Conservation (phyloP, 345 rosid species). For the Camelina neglecta region DNA sequence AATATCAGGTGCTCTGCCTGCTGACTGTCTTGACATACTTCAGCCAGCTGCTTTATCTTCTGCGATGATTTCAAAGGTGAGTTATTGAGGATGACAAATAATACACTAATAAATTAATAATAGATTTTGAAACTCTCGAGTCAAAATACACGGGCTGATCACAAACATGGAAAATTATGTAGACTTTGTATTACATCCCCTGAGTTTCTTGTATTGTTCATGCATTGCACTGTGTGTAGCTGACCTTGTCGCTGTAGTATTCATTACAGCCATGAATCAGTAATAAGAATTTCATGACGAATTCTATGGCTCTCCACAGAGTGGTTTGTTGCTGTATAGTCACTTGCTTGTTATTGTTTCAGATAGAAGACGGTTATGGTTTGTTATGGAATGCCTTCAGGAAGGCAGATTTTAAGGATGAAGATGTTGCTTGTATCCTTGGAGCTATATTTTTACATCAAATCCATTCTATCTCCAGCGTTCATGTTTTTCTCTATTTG, state of each 20-base stretch:
- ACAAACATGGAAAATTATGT: conserved; percentile 5
- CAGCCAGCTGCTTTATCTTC: conserved; percentile 65
- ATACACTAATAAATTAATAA: background rate
- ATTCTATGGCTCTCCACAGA: background rate
- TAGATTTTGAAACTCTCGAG: background rate
- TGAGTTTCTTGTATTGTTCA: conserved; percentile 5
- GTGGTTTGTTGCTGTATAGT: background rate
- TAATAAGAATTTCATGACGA: background rate
- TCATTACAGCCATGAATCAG: conserved; percentile 7
- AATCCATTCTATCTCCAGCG: conserved; percentile 8
- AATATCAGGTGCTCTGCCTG: conserved; percentile 61
- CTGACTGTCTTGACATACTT: conserved; percentile 65
- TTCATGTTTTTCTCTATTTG: conserved; percentile 32
- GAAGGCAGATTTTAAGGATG: conserved; percentile 55
- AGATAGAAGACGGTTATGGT: conserved; percentile 78
- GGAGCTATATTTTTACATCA: conserved; percentile 15
- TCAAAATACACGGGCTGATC: background rate
- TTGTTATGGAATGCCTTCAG: conserved; percentile 58
- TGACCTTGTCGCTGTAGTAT: conserved; percentile 10
- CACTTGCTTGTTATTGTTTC: conserved; percentile 28
- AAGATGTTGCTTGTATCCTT: conserved; percentile 73
- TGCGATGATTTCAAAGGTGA: conserved; percentile 63
- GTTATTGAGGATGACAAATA: conserved; percentile 11
- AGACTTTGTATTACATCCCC: background rate
- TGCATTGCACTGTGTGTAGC: conserved; percentile 8